Evolutionary conservation across 1,139 yeast genomes (phyloP), one percentile per base, ranked within the genome.

Genomic region (Kazachstania sp.): DNA sequence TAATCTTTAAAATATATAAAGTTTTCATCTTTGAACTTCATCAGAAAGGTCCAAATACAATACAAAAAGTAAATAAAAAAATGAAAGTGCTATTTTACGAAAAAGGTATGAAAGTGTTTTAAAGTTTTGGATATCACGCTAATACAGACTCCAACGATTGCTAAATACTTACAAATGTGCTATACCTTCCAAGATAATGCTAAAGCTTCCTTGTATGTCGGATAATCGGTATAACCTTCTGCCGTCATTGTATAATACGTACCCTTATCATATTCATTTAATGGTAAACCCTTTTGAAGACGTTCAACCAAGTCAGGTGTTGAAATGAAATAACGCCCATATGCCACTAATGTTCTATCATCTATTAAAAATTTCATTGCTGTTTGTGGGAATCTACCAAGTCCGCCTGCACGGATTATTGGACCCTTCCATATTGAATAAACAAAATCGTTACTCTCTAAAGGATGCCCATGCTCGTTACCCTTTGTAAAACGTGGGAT

Each of bases 341-440:
- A 38, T 4, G 41, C 41, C 20, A 38, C 29, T 15, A 43, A 31
- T 7, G 41, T 43, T 19, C 41, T 37, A 15, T 36, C 36, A 37
- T 43, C 34, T 29, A 26, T 19, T 12, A 37, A 29, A n/a, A 37
- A 29, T n/a, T 37, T 37, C 19, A n/a, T 29, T 11, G 41, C 41
- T 6, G 30, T 30, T 18, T 43, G 34, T 13, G 41, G 45, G 16
- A 18, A 19, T 15, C 23, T 13, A 8, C 29, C 41, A 4, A 37
- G 35, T 4, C 38, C 37, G n/a, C 45, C 45, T 12, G 45, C 71
- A 54, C 71, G 68, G 34, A 76, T 49, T 4, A 74, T 43, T 7
- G 59, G 42, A n/a, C 42, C 42, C 13, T 68, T 68, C 78, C 78
- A 75, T 49, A 71, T 57, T 16, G 66, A 59, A 45, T 56, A 62